Evolutionary conservation across 2,329 filamentous ascomycete species (phyloP).

Genomic region (Penicillium griseofulvum): DNA sequence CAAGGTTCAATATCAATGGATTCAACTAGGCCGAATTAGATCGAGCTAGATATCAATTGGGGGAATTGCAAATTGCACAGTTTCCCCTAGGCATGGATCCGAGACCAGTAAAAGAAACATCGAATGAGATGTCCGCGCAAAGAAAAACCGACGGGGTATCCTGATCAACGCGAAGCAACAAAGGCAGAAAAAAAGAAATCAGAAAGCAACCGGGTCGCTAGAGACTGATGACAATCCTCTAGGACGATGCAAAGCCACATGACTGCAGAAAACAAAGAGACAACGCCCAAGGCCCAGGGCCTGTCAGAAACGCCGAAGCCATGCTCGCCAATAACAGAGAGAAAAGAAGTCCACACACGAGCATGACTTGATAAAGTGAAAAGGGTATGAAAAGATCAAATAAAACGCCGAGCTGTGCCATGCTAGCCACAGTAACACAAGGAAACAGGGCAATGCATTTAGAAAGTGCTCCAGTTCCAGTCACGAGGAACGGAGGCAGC

Average conservation of each 20-base stretch:
- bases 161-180: slow-evolving; percentile 25
- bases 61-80: not conserved
- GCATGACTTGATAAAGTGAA: not conserved
- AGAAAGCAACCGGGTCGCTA: slow-evolving; percentile 6
- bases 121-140: slow-evolving; percentile 27
- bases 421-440: slow-evolving; percentile 12
- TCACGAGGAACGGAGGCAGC: slow-evolving; percentile 57
- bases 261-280: not conserved
- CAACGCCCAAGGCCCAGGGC: not conserved
- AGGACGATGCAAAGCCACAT: not conserved
- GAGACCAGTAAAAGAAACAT: slow-evolving; percentile 12
- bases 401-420: slow-evolving; percentile 14
- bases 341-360: not conserved
- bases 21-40: slow-evolving; percentile 1
- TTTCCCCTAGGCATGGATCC: slow-evolving; percentile 9
- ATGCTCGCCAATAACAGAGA: slow-evolving; percentile 16
- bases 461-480: slow-evolving; percentile 65
- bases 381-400: not conserved
- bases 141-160: slow-evolving; percentile 37
- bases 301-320: slow-evolving; percentile 12
- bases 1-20: slow-evolving; percentile 2
- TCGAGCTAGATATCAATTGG: not conserved
- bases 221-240: not conserved
- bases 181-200: not conserved
- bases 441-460: slow-evolving; percentile 17